Conservation (phyloP, 2,329 filamentous ascomycete genomes). For the Neurospora crassa region DNA sequence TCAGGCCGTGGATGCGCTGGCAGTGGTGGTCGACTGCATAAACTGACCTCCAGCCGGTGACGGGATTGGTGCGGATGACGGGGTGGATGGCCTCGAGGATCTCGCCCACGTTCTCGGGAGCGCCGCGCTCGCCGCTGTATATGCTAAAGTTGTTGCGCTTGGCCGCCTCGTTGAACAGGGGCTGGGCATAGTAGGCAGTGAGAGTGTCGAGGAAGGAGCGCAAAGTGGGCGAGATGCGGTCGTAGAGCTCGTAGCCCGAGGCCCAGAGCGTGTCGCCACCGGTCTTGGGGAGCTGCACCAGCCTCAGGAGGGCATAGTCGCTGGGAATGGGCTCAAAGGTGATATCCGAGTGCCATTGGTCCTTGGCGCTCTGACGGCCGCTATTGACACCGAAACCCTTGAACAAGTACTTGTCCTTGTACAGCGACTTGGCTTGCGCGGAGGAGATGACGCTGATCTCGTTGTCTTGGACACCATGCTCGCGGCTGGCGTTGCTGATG, state of each 20-base stretch:
- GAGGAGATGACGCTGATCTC: constrained; percentile 58
- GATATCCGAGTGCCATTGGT: constrained; percentile 54
- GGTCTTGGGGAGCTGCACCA: constrained; percentile 43
- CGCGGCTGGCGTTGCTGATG: constrained; percentile 40
- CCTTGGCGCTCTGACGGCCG: constrained; percentile 35
- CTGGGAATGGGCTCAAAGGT: constrained; percentile 54
- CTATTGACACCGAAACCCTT: constrained; percentile 24
- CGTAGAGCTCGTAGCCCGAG: constrained; percentile 57
- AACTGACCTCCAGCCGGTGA: constrained; percentile 47
- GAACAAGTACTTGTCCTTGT: constrained; percentile 30
- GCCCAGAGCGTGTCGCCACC: constrained; percentile 57
- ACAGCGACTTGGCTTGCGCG: constrained; percentile 41
- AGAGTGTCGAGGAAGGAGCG: constrained; percentile 49
- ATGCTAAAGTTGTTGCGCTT: constrained; percentile 33
- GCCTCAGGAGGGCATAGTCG: constrained; percentile 50
- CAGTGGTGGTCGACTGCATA: constrained; percentile 44
- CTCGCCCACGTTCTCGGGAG: constrained; percentile 40
- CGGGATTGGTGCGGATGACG: constrained; percentile 46
- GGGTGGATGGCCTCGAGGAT: constrained; percentile 42
- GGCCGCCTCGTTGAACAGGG: constrained; percentile 39
- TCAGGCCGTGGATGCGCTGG: constrained; percentile 40
- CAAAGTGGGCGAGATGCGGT: constrained; percentile 47
- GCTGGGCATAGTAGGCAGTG: constrained; percentile 44
- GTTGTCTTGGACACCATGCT: constrained; percentile 44
- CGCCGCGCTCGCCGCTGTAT: constrained; percentile 36